Base-by-base conservation (phyloP, 2,329 filamentous ascomycete genomes). In the Shiraia sp. region DNA sequence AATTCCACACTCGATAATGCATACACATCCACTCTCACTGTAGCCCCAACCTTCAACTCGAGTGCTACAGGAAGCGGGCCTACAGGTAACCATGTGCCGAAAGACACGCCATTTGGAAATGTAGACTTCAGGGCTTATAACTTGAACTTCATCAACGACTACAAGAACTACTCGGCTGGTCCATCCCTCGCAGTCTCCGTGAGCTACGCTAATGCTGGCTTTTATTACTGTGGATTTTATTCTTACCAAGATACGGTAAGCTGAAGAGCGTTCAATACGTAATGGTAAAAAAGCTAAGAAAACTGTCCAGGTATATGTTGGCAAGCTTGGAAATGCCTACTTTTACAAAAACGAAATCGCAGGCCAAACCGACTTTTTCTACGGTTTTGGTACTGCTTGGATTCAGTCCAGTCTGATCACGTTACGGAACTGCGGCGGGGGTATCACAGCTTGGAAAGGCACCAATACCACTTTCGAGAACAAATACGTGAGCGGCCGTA, bases 391-490 rank as follows among this genome's bases (percentile, higher is more conserved):
- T 17, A 86, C 83, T 0, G 74, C 79, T 3, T 87, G 79, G 74
- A 72, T 86, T 28, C 74, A 81, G 40, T 70, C 73, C 3, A 80
- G 77, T 1, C 69, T 71, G 0, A 65, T 87, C 2, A 69, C 72
- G 0, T 73, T 87, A 10, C 78, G 84, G 8, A 72, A 69, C 53
- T 87, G 83, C 51, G 81, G 82, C 3, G 84, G 84, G 12, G 84
- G 83, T 9, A 80, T 87, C 39, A 85, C 81, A 0, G 83, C 84
- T 0, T 87, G 83, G 84, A 87, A 87, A 56, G 82, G 80, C 19
- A 76, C 79, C 0, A 85, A 86, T 63, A 86, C 82, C 0, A 85
- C 82, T 0, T 85, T 82, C 36, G 61, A 65, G 4, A 87, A 87
- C 67, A 83, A 82, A 53, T 86, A 85, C 61, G 52, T 53, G 43